These are phyloP conservation scores for Haplosporangium sp. DNA, from an alignment of 371 early-diverging fungal species.

Conservation along the genomic window DNA sequence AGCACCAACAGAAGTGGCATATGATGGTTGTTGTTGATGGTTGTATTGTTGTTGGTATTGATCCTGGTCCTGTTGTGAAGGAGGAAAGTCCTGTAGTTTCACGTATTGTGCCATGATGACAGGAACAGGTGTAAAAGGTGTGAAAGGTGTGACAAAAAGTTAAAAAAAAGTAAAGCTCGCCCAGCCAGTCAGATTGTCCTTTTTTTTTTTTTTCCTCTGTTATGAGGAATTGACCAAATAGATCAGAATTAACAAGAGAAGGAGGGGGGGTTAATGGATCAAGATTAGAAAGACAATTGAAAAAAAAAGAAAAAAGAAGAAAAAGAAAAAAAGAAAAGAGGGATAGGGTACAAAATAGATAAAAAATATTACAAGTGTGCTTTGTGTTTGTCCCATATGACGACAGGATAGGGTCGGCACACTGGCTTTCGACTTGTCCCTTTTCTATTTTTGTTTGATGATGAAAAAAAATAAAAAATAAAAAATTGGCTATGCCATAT, in stretches of 20 bases:
- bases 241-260: background rate
- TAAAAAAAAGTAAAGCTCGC: too few relatives aligned
- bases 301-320: background rate
- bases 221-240: background rate
- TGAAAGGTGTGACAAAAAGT: background rate
- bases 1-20: background rate
- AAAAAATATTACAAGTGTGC: background rate
- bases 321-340: too few relatives aligned
- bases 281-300: background rate
- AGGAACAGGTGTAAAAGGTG: background rate
- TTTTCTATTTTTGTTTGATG: background rate
- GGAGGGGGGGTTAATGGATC: background rate
- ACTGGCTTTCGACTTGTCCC: background rate
- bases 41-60: background rate
- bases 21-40: background rate
- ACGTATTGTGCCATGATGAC: slow-evolving; percentile 45
- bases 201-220: too few relatives aligned
- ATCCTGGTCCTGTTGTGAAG: background rate
- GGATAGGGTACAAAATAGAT: background rate
- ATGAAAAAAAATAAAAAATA: background rate
- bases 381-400: background rate
- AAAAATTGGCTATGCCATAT: slow-evolving; percentile 1
- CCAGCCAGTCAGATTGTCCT: too few relatives aligned
- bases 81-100: slow-evolving; percentile 41
- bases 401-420: background rate